phyloP scores from a whole-genome alignment of 164 flowering plant species.

The Paratinospora sagittata region DNA sequence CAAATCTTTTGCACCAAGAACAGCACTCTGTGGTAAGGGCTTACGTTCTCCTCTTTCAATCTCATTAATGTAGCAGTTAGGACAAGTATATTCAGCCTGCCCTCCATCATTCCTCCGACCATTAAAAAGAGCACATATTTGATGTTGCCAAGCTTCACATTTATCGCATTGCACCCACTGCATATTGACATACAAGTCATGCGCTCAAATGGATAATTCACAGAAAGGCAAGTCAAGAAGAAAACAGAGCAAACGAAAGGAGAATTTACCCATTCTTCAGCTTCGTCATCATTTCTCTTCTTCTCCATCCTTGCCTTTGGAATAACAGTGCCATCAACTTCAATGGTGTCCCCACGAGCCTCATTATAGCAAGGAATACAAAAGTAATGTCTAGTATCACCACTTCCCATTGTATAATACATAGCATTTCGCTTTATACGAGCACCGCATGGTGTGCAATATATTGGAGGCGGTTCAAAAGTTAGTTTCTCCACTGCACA shows the following conservation, averaged over 20 bases:
- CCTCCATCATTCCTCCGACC: slow-evolving; percentile 97
- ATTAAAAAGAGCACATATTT: slow-evolving; percentile 96
- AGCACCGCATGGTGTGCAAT: slow-evolving; percentile 86
- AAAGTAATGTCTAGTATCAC: slow-evolving; percentile 88
- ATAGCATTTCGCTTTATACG: slow-evolving; percentile 89
- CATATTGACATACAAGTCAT: slow-evolving; percentile 13
- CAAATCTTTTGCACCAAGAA: slow-evolving; percentile 98
- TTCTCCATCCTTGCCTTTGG: slow-evolving; percentile 72
- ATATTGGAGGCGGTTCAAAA: slow-evolving; percentile 97
- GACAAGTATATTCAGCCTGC: slow-evolving; percentile 97
- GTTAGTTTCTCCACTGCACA: slow-evolving; percentile 98
- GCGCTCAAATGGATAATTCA: not conserved
- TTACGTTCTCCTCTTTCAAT: slow-evolving; percentile 77
- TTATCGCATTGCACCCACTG: slow-evolving; percentile 99
- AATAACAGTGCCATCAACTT: slow-evolving; percentile 64
- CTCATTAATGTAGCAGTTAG: slow-evolving; percentile 81
- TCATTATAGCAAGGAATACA: slow-evolving; percentile 95
- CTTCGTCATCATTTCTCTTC: slow-evolving; percentile 95
- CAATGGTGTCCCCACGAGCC: slow-evolving; percentile 72
- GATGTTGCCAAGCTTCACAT: slow-evolving; percentile 99
- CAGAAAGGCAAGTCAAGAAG: not conserved
- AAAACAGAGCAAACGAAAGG: not conserved
- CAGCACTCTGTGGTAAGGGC: slow-evolving; percentile 97
- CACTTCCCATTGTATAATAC: slow-evolving; percentile 78
- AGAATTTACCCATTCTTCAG: slow-evolving; percentile 87